Conservation (phyloP, 2,329 filamentous ascomycete genomes). For the Fusarium dimerum region DNA sequence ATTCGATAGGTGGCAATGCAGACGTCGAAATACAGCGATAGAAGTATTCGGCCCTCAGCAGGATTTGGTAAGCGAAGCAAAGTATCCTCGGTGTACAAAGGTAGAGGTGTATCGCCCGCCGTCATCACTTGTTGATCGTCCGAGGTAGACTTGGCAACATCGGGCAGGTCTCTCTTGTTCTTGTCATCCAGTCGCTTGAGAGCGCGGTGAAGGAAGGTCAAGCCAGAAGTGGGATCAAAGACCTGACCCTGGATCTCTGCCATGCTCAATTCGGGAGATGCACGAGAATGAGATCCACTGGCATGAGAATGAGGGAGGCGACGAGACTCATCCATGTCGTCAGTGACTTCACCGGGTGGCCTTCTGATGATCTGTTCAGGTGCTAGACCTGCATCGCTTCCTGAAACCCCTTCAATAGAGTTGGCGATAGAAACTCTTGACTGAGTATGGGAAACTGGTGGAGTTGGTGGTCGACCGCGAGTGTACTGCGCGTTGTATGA, state of each 20-base stretch:
- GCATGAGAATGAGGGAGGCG: constrained; percentile 27
- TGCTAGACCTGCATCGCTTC: background rate
- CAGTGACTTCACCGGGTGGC: background rate
- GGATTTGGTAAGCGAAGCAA: constrained; percentile 41
- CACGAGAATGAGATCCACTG: constrained; percentile 38
- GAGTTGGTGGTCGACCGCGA: constrained; percentile 36
- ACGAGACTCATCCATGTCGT: background rate
- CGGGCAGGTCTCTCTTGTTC: constrained; percentile 32
- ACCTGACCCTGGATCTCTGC: constrained; percentile 55
- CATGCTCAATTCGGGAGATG: constrained; percentile 46
- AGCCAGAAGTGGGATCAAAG: constrained; percentile 51
- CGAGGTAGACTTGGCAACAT: constrained; percentile 17
- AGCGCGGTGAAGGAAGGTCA: constrained; percentile 55
- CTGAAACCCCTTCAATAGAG: background rate
- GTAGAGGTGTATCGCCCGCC: constrained; percentile 53
- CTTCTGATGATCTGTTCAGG: background rate
- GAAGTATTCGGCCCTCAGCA: constrained; percentile 33
- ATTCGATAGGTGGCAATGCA: constrained; percentile 62
- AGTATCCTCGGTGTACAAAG: constrained; percentile 29
- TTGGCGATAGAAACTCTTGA: background rate
- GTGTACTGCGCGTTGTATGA: constrained; percentile 36
- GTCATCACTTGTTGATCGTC: constrained; percentile 47
- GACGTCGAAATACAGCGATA: constrained; percentile 60
- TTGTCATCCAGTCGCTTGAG: constrained; percentile 51
- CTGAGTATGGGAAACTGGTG: constrained; percentile 18